Percentiles rank a stretch among this genome's conserved stretches.
Conservation (phyloP, 257 asterid species). For the Apocynum venetum region DNA sequence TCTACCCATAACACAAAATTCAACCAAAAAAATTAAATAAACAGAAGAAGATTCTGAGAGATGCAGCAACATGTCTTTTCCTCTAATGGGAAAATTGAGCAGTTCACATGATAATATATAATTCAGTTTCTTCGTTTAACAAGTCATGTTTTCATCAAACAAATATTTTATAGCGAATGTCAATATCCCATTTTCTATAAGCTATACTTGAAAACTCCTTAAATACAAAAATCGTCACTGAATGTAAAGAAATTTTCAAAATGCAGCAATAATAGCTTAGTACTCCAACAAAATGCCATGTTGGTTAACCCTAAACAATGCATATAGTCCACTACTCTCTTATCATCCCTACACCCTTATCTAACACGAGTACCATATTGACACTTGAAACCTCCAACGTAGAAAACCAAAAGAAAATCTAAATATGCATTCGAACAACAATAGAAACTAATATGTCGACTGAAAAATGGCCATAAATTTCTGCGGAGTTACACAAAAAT, state of each 20-base stretch:
- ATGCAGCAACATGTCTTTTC: background rate
- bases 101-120: background rate
- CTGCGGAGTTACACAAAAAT: background rate
- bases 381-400: background rate
- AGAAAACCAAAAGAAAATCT: background rate
- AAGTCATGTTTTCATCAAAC: background rate
- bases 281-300: background rate
- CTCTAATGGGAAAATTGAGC: background rate
- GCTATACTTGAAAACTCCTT: background rate
- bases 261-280: conserved; percentile 1
- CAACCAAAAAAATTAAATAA: too few relatives aligned
- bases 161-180: background rate
- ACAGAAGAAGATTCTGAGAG: background rate
- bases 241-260: background rate
- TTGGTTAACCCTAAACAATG: background rate
- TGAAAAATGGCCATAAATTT: background rate
- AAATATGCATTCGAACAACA: background rate
- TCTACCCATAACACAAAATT: background rate
- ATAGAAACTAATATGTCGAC: background rate
- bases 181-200: background rate
- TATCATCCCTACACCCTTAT: background rate
- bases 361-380: background rate
- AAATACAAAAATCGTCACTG: background rate
- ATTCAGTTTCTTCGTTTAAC: background rate
- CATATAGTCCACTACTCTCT: background rate